These are phyloP conservation scores for Zymoseptoria brevis DNA, from an alignment of 2,329 filamentous ascomycete genomes.

Conservation along the genomic window DNA sequence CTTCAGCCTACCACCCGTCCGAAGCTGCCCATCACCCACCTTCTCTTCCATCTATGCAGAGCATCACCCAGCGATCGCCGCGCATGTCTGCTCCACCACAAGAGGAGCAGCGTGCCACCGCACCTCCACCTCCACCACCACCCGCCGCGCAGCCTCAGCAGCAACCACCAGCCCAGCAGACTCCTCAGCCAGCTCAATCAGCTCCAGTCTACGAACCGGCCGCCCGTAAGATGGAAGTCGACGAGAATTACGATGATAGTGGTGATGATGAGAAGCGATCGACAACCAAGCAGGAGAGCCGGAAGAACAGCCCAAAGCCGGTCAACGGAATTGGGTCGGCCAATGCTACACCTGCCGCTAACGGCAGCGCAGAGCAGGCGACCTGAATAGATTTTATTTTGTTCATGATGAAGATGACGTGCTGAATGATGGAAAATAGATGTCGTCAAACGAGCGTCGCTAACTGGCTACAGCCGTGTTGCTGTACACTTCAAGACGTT, in stretches of 20 bases:
- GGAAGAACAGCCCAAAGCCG: slow-evolving; percentile 35
- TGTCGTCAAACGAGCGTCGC: not conserved
- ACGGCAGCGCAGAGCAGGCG: slow-evolving; percentile 12
- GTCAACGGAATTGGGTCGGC: slow-evolving; percentile 14
- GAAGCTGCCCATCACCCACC: slow-evolving; percentile 83
- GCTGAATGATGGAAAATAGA: not conserved
- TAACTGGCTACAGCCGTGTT: not conserved
- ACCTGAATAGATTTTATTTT: slow-evolving; percentile 4
- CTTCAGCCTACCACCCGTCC: slow-evolving; percentile 70
- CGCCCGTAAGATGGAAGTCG: slow-evolving; percentile 89
- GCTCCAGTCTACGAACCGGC: slow-evolving; percentile 65
- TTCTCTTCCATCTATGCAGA: slow-evolving; percentile 46
- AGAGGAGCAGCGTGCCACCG: slow-evolving; percentile 34
- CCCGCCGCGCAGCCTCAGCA: slow-evolving; percentile 40
- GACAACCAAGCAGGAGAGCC: slow-evolving; percentile 37
- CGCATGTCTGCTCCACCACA: slow-evolving; percentile 46
- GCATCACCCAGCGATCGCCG: slow-evolving; percentile 40
- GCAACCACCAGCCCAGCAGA: slow-evolving; percentile 34
- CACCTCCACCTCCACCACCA: slow-evolving; percentile 10
- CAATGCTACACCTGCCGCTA: slow-evolving; percentile 3
- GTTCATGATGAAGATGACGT: not conserved
- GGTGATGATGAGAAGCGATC: slow-evolving; percentile 67
- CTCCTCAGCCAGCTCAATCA: slow-evolving; percentile 39
- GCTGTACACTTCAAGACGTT: not conserved
- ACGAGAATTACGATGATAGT: slow-evolving; percentile 95